Conservation (phyloP, 2,329 filamentous ascomycete species). For the Arthrobotrys entomopaga region DNA sequence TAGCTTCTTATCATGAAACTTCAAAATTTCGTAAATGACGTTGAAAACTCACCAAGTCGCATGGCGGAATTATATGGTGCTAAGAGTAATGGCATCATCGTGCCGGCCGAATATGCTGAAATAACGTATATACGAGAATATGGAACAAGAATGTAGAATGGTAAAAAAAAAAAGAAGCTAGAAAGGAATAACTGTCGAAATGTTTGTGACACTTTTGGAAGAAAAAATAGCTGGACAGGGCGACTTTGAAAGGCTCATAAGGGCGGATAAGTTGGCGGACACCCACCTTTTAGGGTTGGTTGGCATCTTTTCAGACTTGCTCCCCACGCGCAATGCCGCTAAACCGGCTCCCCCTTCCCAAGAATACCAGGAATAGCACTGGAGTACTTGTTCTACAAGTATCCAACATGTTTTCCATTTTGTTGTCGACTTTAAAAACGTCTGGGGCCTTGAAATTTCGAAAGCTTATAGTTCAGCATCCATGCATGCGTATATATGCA, state of each 20-base stretch:
- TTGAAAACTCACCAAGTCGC: conserved; percentile 60
- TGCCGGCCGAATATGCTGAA: conserved; percentile 4
- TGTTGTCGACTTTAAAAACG: not conserved
- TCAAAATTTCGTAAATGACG: not conserved
- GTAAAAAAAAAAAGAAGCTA: not conserved
- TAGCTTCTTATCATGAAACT: not conserved
- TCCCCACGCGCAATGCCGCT: conserved; percentile 29
- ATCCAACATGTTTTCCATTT: conserved; percentile 5
- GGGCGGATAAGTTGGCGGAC: conserved; percentile 32
- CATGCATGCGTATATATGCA: no score
- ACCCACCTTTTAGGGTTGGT: conserved; percentile 45
- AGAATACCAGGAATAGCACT: conserved; percentile 1
- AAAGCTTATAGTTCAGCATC: no score
- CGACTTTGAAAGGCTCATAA: conserved; percentile 6
- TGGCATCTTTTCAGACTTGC: conserved; percentile 25
- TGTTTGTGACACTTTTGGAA: not conserved
- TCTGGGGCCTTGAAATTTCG: no score
- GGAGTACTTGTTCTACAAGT: conserved; percentile 9
- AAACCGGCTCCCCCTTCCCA: conserved; percentile 4
- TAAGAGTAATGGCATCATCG: conserved; percentile 59
- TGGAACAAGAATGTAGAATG: not conserved
- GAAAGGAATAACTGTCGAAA: conserved; percentile 8
- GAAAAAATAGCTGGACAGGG: conserved; percentile 9
- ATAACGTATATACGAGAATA: not conserved
- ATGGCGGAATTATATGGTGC: conserved; percentile 62